Conservation (phyloP, 352 stramenopile species). For the Phytopythium kandeliae region DNA sequence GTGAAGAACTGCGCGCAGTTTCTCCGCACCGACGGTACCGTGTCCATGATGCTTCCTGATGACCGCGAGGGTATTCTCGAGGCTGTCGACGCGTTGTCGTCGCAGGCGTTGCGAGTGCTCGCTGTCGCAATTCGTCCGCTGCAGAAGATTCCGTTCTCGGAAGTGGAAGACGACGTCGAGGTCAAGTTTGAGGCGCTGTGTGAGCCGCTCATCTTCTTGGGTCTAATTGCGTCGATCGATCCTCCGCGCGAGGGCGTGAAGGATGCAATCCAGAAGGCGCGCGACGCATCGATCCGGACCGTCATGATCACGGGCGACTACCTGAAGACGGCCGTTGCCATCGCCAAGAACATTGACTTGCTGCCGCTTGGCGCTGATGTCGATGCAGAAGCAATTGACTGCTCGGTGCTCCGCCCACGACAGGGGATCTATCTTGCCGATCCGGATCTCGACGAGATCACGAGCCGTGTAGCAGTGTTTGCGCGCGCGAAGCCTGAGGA, state of each 20-base stretch:
- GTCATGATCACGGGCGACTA: slow-evolving; percentile 95
- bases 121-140: slow-evolving; percentile 82
- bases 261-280: slow-evolving; percentile 48
- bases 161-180: slow-evolving; percentile 47
- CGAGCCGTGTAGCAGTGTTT: slow-evolving; percentile 80
- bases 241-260: slow-evolving; percentile 51
- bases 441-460: slow-evolving; percentile 85
- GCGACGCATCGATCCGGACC: slow-evolving; percentile 49
- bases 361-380: slow-evolving; percentile 41
- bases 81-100: slow-evolving; percentile 51
- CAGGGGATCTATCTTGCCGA: slow-evolving; percentile 44
- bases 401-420: slow-evolving; percentile 46
- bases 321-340: slow-evolving; percentile 92
- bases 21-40: slow-evolving; percentile 34
- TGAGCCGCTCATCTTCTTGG: slow-evolving; percentile 87
- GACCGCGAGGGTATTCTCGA: slow-evolving; percentile 38
- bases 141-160: slow-evolving; percentile 30
- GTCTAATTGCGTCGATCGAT: slow-evolving; percentile 90
- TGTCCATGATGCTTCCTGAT: slow-evolving; percentile 26
- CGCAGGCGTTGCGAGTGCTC: slow-evolving; percentile 80
- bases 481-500: slow-evolving; percentile 93
- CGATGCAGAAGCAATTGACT: slow-evolving; percentile 52
- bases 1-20: slow-evolving; percentile 47
- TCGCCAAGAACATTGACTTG: slow-evolving; percentile 90
- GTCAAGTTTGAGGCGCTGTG: slow-evolving; percentile 50